A percentile compares a stretch with the other conserved stretches of the same genome.
Evolutionary conservation across 345 rosid genomes (phyloP).

Genomic region (Gossypium arboreum): DNA sequence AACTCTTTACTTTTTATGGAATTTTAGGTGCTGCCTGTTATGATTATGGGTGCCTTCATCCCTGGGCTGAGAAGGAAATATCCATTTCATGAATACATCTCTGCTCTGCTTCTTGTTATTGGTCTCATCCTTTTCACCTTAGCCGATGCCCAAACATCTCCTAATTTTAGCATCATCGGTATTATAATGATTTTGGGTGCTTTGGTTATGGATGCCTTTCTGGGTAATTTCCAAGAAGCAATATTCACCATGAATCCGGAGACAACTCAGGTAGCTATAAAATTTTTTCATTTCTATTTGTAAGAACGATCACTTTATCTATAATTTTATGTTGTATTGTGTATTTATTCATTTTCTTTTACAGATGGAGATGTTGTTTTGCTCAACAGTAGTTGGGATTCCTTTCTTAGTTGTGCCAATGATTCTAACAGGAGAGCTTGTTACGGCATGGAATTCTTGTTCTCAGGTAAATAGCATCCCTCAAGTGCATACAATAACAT

Average conservation of each 20-base stretch:
- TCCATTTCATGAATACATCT: conserved; percentile 76
- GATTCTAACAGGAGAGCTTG: conserved; percentile 88
- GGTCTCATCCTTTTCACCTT: conserved; percentile 90
- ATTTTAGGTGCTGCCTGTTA: conserved; percentile 77
- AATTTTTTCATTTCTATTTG: background rate
- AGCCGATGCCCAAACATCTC: conserved; percentile 92
- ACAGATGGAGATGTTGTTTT: conserved; percentile 94
- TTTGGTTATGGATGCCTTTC: conserved; percentile 76
- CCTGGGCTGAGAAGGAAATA: conserved; percentile 91
- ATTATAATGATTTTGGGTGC: conserved; percentile 85
- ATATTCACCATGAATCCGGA: conserved; percentile 79
- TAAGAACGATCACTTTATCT: background rate
- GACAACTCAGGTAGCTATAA: conserved; percentile 65
- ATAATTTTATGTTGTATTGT: background rate
- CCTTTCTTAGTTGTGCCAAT: conserved; percentile 92
- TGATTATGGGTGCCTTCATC: conserved; percentile 95
- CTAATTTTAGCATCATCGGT: conserved; percentile 77
- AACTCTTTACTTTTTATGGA: background rate
- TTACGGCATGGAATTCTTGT: conserved; percentile 92
- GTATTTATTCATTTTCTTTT: background rate
- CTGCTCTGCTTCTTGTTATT: conserved; percentile 73
- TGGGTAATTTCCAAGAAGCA: conserved; percentile 90
- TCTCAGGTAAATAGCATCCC: conserved; percentile 51
- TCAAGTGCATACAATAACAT: background rate
- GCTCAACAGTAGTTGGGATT: conserved; percentile 79